Conservation (phyloP, 1,284 basidiomycete species). For the Melampsora larici-populina region DNA sequence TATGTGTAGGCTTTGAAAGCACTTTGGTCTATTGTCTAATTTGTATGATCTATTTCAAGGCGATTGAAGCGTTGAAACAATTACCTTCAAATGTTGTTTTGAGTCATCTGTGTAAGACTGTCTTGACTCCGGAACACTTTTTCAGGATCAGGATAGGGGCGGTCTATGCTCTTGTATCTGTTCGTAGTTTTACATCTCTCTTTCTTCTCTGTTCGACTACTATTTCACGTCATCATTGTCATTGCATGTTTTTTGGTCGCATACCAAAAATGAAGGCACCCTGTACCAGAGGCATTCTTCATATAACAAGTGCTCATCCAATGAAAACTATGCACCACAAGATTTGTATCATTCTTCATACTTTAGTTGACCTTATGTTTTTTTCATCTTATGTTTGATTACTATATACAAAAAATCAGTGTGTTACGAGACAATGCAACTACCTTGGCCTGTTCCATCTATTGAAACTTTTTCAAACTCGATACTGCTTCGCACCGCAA, state of each 20-base stretch:
- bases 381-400: not conserved
- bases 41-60: constrained; percentile 58
- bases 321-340: too few relatives aligned
- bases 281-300: too few relatives aligned
- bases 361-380: not conserved
- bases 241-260: too few relatives aligned
- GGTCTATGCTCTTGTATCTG: constrained; percentile 75
- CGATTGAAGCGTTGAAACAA: constrained; percentile 74
- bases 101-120: constrained; percentile 83
- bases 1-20: not conserved
- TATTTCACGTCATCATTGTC: constrained; percentile 48
- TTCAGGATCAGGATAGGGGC: constrained; percentile 97
- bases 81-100: constrained; percentile 85
- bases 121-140: constrained; percentile 92
- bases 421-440: constrained; percentile 72
- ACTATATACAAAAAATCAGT: constrained; percentile 57
- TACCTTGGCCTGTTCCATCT: constrained; percentile 91
- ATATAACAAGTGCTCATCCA: too few relatives aligned
- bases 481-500: constrained; percentile 83
- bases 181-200: constrained; percentile 56
- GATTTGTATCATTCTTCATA: not conserved
- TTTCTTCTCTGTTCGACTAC: constrained; percentile 25
- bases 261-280: too few relatives aligned
- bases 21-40: not conserved
- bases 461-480: constrained; percentile 84